phyloP scores from a whole-genome alignment of 768 basidiomycete species.

The Pleurotus citrinopileatus region DNA sequence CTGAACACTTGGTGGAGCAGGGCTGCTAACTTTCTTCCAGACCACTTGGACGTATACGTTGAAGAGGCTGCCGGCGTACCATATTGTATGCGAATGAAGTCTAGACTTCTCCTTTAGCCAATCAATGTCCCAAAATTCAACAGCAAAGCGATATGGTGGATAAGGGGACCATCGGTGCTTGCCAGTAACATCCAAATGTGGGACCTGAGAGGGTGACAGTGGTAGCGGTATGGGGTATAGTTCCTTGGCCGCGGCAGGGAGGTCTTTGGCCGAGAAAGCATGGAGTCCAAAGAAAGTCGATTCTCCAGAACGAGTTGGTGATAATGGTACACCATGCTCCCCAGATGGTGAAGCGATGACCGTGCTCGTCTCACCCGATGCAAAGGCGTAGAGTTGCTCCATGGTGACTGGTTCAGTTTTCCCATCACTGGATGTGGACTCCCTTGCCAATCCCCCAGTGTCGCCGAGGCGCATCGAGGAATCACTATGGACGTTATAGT shows the following conservation, averaged over 20 bases:
- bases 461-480: conserved; percentile 78
- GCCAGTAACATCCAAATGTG: conserved; percentile 33
- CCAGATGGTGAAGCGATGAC: background rate
- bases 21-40: conserved; percentile 58
- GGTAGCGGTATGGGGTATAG: conserved; percentile 32
- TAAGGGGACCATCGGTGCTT: conserved; percentile 62
- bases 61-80: conserved; percentile 87
- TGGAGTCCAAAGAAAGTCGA: conserved; percentile 65
- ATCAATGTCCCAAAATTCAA: conserved; percentile 90
- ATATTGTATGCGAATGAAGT: conserved; percentile 81
- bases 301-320: conserved; percentile 32
- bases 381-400: conserved; percentile 64
- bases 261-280: conserved; percentile 22
- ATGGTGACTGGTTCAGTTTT: conserved; percentile 43
- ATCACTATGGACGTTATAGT: conserved; percentile 66
- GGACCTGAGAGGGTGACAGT: conserved; percentile 32
- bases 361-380: conserved; percentile 9
- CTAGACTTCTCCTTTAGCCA: conserved; percentile 81
- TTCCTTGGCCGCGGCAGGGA: background rate
- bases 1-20: background rate
- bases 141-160: conserved; percentile 80
- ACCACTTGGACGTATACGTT: conserved; percentile 90
- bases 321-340: conserved; percentile 11
- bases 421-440: conserved; percentile 15
- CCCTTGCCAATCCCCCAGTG: conserved; percentile 45